Conservation (phyloP, 1,284 basidiomycete species). For the Pisolithus thermaeus region DNA sequence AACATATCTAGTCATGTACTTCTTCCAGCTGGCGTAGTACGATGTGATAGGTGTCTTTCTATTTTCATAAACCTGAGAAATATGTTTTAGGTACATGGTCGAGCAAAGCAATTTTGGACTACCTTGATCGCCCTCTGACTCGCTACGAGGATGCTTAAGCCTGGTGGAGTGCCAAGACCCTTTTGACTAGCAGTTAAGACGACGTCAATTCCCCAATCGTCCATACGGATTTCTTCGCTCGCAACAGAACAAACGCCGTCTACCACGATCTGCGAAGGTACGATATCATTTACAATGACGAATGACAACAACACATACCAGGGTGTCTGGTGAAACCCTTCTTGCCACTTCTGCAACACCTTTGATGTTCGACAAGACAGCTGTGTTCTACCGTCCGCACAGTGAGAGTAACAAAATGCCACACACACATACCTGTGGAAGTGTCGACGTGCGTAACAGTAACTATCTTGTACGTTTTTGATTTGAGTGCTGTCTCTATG, state of each 20-base stretch:
- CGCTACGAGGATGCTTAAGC: conserved; percentile 82
- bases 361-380: conserved; percentile 84
- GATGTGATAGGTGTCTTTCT: conserved; percentile 68
- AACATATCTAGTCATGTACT: conserved; percentile 34
- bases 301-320: conserved; percentile 41
- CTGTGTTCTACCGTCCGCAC: conserved; percentile 27
- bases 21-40: conserved; percentile 91
- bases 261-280: conserved; percentile 53
- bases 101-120: neutral
- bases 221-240: conserved; percentile 93
- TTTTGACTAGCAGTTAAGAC: conserved; percentile 92
- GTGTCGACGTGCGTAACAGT: conserved; percentile 96
- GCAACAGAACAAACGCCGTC: conserved; percentile 97
- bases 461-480: conserved; percentile 85
- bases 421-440: conserved; percentile 59
- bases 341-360: conserved; percentile 73
- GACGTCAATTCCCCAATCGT: conserved; percentile 91
- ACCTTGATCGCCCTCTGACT: conserved; percentile 78
- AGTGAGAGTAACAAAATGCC: neutral
- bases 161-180: conserved; percentile 93
- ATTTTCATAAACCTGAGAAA: conserved; percentile 54
- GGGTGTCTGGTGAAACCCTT: conserved; percentile 78
- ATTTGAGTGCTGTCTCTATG: conserved; percentile 69
- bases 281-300: conserved; percentile 3
- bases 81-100: neutral